phyloP scores from a whole-genome alignment of 1,284 basidiomycete genomes.

The Phylloboletellus chloephorus region DNA sequence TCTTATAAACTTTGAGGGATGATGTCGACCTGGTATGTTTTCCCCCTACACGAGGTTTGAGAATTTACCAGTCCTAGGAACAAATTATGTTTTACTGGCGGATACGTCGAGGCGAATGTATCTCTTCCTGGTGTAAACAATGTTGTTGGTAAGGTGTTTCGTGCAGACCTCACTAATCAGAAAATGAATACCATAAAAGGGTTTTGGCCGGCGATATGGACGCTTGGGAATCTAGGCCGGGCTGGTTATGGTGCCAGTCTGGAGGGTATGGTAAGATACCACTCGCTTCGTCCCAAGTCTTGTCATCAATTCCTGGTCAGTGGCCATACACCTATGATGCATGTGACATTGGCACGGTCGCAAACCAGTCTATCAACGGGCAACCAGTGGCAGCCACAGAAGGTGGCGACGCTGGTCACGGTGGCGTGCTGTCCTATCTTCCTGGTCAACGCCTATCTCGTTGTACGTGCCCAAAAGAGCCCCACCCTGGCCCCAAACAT shows the following conservation, averaged over 20 bases:
- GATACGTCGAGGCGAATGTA: constrained; percentile 56
- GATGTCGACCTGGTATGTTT: constrained; percentile 32
- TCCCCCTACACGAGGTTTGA: constrained; percentile 1
- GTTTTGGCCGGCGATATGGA: constrained; percentile 60
- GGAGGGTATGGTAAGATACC: constrained; percentile 34
- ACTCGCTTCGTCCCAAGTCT: neutral
- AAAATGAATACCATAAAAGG: constrained; percentile 27
- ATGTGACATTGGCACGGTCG: constrained; percentile 56
- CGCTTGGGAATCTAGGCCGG: constrained; percentile 62
- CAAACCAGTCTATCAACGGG: constrained; percentile 44
- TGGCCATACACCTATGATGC: constrained; percentile 45
- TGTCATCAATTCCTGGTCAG: constrained; percentile 21
- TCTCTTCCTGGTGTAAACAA: constrained; percentile 61
- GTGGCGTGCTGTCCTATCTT: constrained; percentile 41
- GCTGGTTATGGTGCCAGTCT: constrained; percentile 45
- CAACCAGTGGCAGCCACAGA: constrained; percentile 36
- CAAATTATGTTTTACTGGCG: constrained; percentile 76
- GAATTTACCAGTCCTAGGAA: constrained; percentile 41
- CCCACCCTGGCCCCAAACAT: constrained; percentile 56
- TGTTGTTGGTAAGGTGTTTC: constrained; percentile 40
- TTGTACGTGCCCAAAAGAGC: constrained; percentile 53
- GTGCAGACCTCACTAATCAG: neutral
- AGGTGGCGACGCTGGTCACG: constrained; percentile 34
- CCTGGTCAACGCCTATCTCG: constrained; percentile 48
- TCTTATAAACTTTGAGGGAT: constrained; percentile 31